Conservation (phyloP, 768 basidiomycete species). For the Suillus placidus region DNA sequence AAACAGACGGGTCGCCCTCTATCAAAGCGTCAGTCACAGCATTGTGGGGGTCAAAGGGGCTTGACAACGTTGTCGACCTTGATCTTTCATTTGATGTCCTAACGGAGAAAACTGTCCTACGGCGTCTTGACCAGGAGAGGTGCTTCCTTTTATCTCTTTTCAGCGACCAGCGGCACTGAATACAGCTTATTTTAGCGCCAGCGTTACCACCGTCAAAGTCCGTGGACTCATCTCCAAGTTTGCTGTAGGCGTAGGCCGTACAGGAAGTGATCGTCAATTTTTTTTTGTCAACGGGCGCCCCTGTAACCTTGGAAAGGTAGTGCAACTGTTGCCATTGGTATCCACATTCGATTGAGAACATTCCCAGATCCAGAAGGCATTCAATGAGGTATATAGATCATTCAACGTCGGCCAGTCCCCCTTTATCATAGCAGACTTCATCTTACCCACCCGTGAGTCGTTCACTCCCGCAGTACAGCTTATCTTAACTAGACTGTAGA, state of each 20-base stretch:
- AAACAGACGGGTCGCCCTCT: constrained; percentile 68
- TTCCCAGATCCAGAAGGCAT: constrained; percentile 77
- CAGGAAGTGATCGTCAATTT: constrained; percentile 85
- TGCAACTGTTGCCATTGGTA: constrained; percentile 6
- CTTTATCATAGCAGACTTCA: constrained; percentile 81
- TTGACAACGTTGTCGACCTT: constrained; percentile 77
- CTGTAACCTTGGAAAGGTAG: constrained; percentile 74
- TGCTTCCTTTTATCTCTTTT: constrained; percentile 15
- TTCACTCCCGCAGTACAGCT: not conserved
- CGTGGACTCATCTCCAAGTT: constrained; percentile 88
- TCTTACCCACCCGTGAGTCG: constrained; percentile 71
- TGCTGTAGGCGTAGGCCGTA: constrained; percentile 69
- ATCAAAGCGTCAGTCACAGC: constrained; percentile 65
- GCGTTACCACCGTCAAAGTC: constrained; percentile 52
- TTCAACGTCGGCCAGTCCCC: constrained; percentile 80
- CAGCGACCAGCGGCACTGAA: not conserved
- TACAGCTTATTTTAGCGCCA: constrained; percentile 16
- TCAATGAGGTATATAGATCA: constrained; percentile 91
- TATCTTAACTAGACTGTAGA: constrained; percentile 42
- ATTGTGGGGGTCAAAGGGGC: constrained; percentile 83
- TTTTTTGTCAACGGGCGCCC: constrained; percentile 93
- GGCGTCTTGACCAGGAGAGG: constrained; percentile 25
- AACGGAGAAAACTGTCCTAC: constrained; percentile 49
- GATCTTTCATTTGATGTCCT: constrained; percentile 70
- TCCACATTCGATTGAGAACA: not conserved